Evolutionary conservation across 805 yeast genomes (phyloP), one percentile per base, ranked within the genome.

Genomic region (Metschnikowia shivogae): DNA sequence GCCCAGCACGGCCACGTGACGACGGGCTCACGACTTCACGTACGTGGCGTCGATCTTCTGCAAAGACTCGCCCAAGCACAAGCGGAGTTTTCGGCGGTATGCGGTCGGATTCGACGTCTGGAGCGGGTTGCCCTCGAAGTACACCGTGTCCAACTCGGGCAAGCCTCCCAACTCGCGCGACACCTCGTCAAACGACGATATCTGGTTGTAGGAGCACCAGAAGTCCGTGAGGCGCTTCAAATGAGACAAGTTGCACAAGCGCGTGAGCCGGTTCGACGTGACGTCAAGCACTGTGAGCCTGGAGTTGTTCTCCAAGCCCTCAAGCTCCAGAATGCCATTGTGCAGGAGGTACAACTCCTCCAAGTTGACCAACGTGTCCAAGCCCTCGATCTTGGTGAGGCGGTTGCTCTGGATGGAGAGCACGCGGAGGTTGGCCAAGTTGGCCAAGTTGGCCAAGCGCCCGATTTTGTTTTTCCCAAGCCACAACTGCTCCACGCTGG

Each of bases 41-140:
- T 83, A 90, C 20, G 95, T 84, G 9, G 99, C 98, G 68, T 93
- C 99, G 44, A 93, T 88, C 68, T 93, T 95, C 36, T 76, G 66
- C 37, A 93, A 67, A 8, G 83, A 76, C 0, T 84, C 81, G 2
- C 86, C 87, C 48, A 92, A 71, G 47, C 83, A 77, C 56, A 93
- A 71, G 53, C 78, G 79, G 38, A 93, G 61, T 62, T 93, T 93
- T 58, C 93, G 80, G 58, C 97, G 76, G 62, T 93, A 93, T 42
- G 89, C 81, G 1, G 93, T 82, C n/a, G 81, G 80, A 54, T 85
- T 84, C 17, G 76, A 61, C 26, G 67, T 54, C 57, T 93, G 97
- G 14, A 93, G 62, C 3, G 98, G 98, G 60, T 92, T 92, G 7
- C 93, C 92, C 65, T 93, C 99, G 52, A 93, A 81, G 61, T 93